Evolutionary conservation across 2,329 filamentous ascomycete species (phyloP).

Genomic region (Arthrobotrys musiformis): DNA sequence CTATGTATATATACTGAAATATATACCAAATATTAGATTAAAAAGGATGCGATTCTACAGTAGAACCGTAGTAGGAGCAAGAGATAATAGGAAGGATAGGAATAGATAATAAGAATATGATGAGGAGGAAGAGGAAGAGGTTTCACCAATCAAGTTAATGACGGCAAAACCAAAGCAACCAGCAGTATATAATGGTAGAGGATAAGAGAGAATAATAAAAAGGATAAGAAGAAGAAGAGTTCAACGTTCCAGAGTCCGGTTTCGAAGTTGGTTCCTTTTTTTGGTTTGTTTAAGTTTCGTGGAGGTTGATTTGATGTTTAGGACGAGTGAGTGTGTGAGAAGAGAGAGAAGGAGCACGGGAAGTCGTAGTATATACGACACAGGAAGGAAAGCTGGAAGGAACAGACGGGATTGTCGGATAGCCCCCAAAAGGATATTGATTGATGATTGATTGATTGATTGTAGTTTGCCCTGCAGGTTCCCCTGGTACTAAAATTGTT

Average conservation of each 20-base stretch:
- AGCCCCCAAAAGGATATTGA: not conserved
- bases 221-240: conserved; percentile 6
- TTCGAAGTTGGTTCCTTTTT: conserved; percentile 8
- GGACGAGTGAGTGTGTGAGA: too few relatives aligned
- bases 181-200: not conserved
- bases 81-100: not conserved
- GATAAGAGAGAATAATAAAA: too few relatives aligned
- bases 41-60: too few relatives aligned
- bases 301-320: conserved; percentile 8
- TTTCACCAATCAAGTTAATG: conserved; percentile 21
- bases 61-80: too few relatives aligned
- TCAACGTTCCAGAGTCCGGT: conserved; percentile 7
- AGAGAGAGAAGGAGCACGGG: too few relatives aligned
- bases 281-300: not conserved
- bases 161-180: conserved; percentile 5
- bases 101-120: not conserved
- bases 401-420: conserved; percentile 7
- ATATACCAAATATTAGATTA: too few relatives aligned
- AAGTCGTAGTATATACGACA: not conserved
- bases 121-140: not conserved
- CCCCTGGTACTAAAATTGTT: not conserved
- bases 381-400: not conserved
- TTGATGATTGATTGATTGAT: too few relatives aligned
- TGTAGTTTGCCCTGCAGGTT: conserved; percentile 1
- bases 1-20: too few relatives aligned